Base-by-base conservation (phyloP, 768 basidiomycete genomes). In the Tubosaeta brunneosetosa region DNA sequence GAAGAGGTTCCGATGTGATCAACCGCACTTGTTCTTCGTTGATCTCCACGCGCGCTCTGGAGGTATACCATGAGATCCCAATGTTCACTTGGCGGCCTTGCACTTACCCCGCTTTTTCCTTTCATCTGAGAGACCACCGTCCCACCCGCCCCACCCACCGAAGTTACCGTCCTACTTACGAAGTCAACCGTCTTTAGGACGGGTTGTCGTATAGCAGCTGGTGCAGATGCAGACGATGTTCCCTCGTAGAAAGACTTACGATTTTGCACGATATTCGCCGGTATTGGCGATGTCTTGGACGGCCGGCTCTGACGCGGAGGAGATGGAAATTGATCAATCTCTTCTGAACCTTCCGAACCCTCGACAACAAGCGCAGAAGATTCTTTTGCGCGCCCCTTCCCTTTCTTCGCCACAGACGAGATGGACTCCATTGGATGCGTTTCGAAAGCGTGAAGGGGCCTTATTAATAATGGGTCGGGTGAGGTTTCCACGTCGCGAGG, bases 1-100 rank as follows among this genome's bases (percentile, higher is more conserved):
- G 68, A 66, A 14, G 66, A 71, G 10, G 62, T 70, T 37, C 56
- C 61, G 12, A 71, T 40, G 12, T 6, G 41, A 51, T 71, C 69
- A n/a, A 29, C 22, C 0, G 17, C 1, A 6, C 25, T 25, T 10
- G 38, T 48, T 37, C 32, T 19, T 38, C 44, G 44, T 41, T 45
- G 55, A 17, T 29, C 12, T 3, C 7, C 32, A n/a, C 10, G 6
- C 29, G 13, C 14, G 34, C 14, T 34, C 64, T 67, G 52, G 26
- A 11, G 27, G 10, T 42, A 36, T 7, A 4, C n/a, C 9, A 36
- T 60, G 45, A 57, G 55, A 55, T 38, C 44, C 5, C 19, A 38
- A 49, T 17, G 19, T 44, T 12, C 16, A 4, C 26, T 36, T 49
- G 25, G 16, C 32, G 32, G 46, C 8, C 34, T 32, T 51, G 44